phyloP scores from a whole-genome alignment of 1,284 basidiomycete species.

The Anthracocystis walkeri region DNA sequence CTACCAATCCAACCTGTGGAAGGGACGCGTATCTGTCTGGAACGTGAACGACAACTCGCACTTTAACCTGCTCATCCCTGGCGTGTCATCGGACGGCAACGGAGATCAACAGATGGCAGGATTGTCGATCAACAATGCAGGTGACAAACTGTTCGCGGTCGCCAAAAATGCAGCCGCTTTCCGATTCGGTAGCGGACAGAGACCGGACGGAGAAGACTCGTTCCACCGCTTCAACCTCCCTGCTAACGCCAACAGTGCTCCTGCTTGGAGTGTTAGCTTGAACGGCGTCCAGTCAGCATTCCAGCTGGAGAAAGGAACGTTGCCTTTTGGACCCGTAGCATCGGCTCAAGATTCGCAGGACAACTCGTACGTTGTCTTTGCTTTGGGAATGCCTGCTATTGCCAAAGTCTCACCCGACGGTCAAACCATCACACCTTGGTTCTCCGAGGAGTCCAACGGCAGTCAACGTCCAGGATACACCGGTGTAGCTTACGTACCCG shows the following conservation, averaged over 20 bases:
- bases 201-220: slow-evolving; percentile 51
- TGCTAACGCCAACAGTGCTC: slow-evolving; percentile 41
- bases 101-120: slow-evolving; percentile 67
- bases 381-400: slow-evolving; percentile 64
- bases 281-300: slow-evolving; percentile 57
- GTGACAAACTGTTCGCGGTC: slow-evolving; percentile 61
- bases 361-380: slow-evolving; percentile 67
- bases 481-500: slow-evolving; percentile 58
- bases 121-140: slow-evolving; percentile 53
- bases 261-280: slow-evolving; percentile 57
- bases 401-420: slow-evolving; percentile 62
- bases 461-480: slow-evolving; percentile 64
- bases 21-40: slow-evolving; percentile 57
- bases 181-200: slow-evolving; percentile 55
- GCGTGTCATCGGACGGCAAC: slow-evolving; percentile 51
- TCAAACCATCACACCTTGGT: slow-evolving; percentile 49
- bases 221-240: slow-evolving; percentile 66
- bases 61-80: slow-evolving; percentile 61
- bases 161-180: slow-evolving; percentile 64
- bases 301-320: slow-evolving; percentile 36
- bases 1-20: slow-evolving; percentile 67
- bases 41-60: slow-evolving; percentile 39
- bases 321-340: slow-evolving; percentile 66
- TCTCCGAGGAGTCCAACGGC: slow-evolving; percentile 56
- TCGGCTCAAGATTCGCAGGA: slow-evolving; percentile 62